Base-by-base conservation (phyloP, 176 grass and related monocot genomes). In the Alopecurus myosuroides region DNA sequence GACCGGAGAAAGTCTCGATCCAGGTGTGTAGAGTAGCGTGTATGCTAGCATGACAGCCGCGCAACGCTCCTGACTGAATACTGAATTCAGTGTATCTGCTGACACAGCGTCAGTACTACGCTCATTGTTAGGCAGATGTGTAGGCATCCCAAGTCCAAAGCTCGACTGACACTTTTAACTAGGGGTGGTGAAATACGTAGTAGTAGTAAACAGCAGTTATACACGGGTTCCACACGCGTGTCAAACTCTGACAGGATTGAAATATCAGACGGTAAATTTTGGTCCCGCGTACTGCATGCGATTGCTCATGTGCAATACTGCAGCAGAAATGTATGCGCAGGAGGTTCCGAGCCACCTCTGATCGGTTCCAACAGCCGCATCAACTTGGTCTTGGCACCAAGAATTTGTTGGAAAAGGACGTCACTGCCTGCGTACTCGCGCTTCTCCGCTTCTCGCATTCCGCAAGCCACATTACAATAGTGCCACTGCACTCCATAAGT, bases 361-460 rank as follows among this genome's bases (percentile, higher is more conserved):
- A 45, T 45, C 42, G 42, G 13, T 3, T 13, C 29, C 70, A 76
- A 85, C 70, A 40, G 77, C 48, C 42, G 49, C 36, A 11, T 25
- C 77, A 76, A 60, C 60, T 76, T 85, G 88, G n/a, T 18, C 48
- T 48, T 61, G 11, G 28, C 46, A 49, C 46, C 26, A 35, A 39
- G 7, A 62, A 69, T 31, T 76, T 58, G 58, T 76, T 81, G 12
- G 37, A 58, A 50, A 68, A 40, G 18, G 14, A 53, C 82, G 88
- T 81, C 88, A 81, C 42, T 40, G 83, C 71, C 23, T 89, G 83
- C 83, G 77, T 69, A 62, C 60, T 19, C 50, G 20, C 13, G 45
- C 11, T n/a, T 46, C 10, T 12, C 42, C 42, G 44, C 10, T 49
- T 28, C 25, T 73, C 46, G 22, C 67, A 67, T 33, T 65, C 76